Base-by-base conservation (phyloP, 164 flowering plant species). In the Euptelea pleiosperma region DNA sequence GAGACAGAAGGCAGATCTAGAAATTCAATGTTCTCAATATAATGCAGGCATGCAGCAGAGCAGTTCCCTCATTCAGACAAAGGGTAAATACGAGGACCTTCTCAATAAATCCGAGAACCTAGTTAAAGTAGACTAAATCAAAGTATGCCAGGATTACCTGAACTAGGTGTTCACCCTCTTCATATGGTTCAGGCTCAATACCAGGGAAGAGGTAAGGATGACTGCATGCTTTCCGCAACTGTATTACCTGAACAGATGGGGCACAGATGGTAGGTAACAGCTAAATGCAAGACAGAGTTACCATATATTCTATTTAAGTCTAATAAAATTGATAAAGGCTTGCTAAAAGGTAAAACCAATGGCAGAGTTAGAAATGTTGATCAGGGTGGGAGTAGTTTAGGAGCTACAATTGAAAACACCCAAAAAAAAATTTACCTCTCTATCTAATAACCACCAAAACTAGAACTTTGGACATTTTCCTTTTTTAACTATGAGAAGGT, bases 131-230 rank as follows among this genome's bases (percentile, higher is more conserved):
- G 5, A 33, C 8, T 34, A 58, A 18, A 52, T 29, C 57, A 48
- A 37, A 31, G 24, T 16, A 52, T 28, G 11, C n/a, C 12, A 18
- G 11, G 4, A 34, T 14, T 77, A 92, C 98, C 96, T 85, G 82
- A 66, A 87, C 85, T 44, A 92, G 82, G 70, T 92, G 98, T 66
- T 92, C 96, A 26, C 98, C 98, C 76, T 92, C 98, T 75, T 79
- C 81, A 73, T 76, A 92, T 16, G 97, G 98, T 75, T 92, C 98
- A 58, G 98, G 97, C 74, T 92, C 98, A 65, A 92, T 89, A 43
- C 98, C 97, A 59, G 87, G 87, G 58, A 92, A 92, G 44, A 92
- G 89, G 57, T 92, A 92, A 30, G 98, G 98, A 73, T 92, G 98
- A 62, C 98, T 92, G 57, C 96, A 89, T 52, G 94, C 89, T 73